These are phyloP conservation scores for Lomentospora prolificans DNA, from an alignment of 2,329 filamentous ascomycete species.

Conservation along the genomic window DNA sequence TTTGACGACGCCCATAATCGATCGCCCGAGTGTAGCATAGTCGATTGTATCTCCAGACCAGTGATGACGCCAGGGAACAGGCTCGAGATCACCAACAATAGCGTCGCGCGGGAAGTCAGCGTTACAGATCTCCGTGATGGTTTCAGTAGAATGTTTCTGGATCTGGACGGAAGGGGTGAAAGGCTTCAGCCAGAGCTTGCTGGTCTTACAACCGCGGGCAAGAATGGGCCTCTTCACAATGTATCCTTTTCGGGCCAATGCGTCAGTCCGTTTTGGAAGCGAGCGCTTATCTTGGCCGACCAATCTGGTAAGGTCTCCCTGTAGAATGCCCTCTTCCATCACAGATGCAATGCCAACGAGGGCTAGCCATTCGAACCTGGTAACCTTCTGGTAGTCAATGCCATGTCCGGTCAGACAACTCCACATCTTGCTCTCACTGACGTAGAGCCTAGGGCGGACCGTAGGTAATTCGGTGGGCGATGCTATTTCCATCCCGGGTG, in stretches of 20 bases:
- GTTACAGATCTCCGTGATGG: conserved; percentile 11
- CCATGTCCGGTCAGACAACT: conserved; percentile 48
- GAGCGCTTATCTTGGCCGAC: conserved; percentile 55
- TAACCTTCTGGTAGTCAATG: conserved; percentile 47
- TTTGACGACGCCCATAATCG: conserved; percentile 45
- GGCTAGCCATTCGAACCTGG: conserved; percentile 48
- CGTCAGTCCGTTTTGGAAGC: conserved; percentile 50
- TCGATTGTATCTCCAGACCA: conserved; percentile 52
- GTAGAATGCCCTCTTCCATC: conserved; percentile 45
- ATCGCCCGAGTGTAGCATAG: conserved; percentile 45
- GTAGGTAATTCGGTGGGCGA: background rate
- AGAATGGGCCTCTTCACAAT: conserved; percentile 51
- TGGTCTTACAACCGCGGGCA: conserved; percentile 49
- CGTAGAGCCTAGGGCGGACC: conserved; percentile 28
- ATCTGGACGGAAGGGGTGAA: conserved; percentile 34
- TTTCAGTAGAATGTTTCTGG: conserved; percentile 13
- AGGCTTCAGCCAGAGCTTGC: conserved; percentile 49
- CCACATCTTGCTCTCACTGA: conserved; percentile 49
- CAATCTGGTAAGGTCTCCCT: conserved; percentile 47
- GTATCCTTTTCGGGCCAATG: conserved; percentile 49
- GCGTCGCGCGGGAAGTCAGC: conserved; percentile 14
- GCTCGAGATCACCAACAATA: conserved; percentile 31
- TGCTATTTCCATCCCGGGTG: background rate
- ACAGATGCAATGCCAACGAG: conserved; percentile 47
- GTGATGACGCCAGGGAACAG: conserved; percentile 43